These are phyloP conservation scores for Prunus davidiana DNA, from an alignment of 306 rosid species.

Conservation along the genomic window DNA sequence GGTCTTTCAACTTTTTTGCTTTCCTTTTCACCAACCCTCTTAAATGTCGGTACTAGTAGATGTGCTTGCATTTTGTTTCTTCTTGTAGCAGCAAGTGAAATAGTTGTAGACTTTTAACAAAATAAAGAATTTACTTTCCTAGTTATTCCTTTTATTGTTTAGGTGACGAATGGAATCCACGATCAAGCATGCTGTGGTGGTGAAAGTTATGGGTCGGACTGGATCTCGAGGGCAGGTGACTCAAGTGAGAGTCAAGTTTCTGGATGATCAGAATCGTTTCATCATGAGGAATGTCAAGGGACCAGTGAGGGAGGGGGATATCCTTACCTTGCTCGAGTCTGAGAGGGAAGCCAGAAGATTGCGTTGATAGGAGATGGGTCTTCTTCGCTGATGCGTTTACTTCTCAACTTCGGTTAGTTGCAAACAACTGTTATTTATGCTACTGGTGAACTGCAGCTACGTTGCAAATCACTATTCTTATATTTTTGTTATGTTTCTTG, in stretches of 20 bases:
- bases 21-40: too few relatives aligned
- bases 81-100: too few relatives aligned
- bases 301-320: slow-evolving; percentile 11
- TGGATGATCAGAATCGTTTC: slow-evolving; percentile 49
- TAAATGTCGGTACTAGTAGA: too few relatives aligned
- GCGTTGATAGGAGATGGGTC: slow-evolving; percentile 26
- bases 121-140: background rate
- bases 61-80: too few relatives aligned
- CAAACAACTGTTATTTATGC: too few relatives aligned
- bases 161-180: slow-evolving; percentile 43
- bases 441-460: too few relatives aligned
- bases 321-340: slow-evolving; percentile 50
- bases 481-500: too few relatives aligned
- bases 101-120: too few relatives aligned
- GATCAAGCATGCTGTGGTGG: slow-evolving; percentile 45
- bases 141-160: background rate
- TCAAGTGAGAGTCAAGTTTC: slow-evolving; percentile 52
- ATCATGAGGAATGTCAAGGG: slow-evolving; percentile 51
- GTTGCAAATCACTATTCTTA: too few relatives aligned
- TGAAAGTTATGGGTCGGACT: slow-evolving; percentile 53
- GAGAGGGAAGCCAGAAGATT: slow-evolving; percentile 59
- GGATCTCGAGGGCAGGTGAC: slow-evolving; percentile 60
- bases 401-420: background rate
- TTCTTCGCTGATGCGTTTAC: background rate
- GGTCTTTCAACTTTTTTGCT: too few relatives aligned